Conservation (phyloP, 1,139 yeast genomes). For the Pneumocystis murina region DNA sequence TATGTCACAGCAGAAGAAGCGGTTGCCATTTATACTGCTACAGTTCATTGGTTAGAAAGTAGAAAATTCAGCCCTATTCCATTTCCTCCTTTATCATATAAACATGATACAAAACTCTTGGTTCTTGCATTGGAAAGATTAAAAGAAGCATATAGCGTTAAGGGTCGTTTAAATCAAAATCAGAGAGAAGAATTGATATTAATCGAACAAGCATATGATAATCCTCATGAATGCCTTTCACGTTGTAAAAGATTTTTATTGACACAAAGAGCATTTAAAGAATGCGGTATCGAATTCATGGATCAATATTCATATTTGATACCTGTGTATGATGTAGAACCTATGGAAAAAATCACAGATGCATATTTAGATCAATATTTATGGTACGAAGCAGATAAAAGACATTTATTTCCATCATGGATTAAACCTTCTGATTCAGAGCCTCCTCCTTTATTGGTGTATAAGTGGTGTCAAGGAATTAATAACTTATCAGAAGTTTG, state of each 20-base stretch:
- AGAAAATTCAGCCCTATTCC: constrained; percentile 78
- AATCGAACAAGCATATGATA: constrained; percentile 92
- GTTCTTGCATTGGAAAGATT: constrained; percentile 79
- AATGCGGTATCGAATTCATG: constrained; percentile 77
- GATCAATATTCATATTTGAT: constrained; percentile 73
- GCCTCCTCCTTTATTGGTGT: constrained; percentile 77
- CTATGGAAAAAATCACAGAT: constrained; percentile 87
- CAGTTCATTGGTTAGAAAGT: constrained; percentile 88
- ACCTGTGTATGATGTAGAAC: constrained; percentile 81
- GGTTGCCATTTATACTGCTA: constrained; percentile 64
- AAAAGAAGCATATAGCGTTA: constrained; percentile 71
- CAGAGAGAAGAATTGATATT: constrained; percentile 87
- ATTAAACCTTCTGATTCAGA: constrained; percentile 89
- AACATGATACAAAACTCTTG: constrained; percentile 81
- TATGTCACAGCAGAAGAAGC: constrained; percentile 78
- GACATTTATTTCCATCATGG: constrained; percentile 89
- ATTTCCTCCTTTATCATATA: constrained; percentile 82
- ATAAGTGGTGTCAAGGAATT: constrained; percentile 93
- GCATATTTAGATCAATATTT: constrained; percentile 89
- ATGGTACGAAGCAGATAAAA: constrained; percentile 88
- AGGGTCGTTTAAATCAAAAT: constrained; percentile 65
- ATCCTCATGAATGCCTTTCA: constrained; percentile 83
- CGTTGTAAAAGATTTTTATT: constrained; percentile 68
- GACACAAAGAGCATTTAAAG: constrained; percentile 86
- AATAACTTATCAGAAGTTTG: constrained; percentile 67